Evolutionary conservation across 805 yeast species (phyloP), one percentile per base, ranked within the genome.

Genomic region (Candida chauliodis): DNA sequence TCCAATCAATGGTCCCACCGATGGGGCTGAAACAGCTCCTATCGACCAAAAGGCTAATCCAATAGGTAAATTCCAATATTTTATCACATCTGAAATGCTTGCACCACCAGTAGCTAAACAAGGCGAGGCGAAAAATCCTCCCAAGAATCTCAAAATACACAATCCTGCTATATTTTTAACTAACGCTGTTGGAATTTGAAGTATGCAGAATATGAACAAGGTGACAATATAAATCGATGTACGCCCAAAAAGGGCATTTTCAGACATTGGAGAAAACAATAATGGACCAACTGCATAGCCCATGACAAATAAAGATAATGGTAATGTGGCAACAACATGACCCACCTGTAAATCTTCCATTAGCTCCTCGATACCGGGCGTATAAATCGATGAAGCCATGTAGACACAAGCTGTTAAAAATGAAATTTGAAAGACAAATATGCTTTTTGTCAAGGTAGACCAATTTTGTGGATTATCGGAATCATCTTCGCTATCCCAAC

Each of bases 261-360:
- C 85, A 9, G 81, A 71, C 43, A 79, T 46, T 3, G 85, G 84
- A 0, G 81, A 71, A 37, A 76, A 73, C 2, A 76, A 45, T 63
- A 79, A 61, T 2, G 83, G 83, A 1, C 83, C 82, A n/a, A 77
- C 36, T 37, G 80, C 84, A 48, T 79, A 78, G 9, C 84, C 85
- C 17, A 78, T 46, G 5, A 79, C 79, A 44, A 73, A 79, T 27
- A 77, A 44, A 1, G 81, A 59, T 48, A 79, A 60, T 2, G 80
- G 78, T 25, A 79, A 58, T 1, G 71, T 59, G 0, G 78, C 76
- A 4, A 65, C 63, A 4, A 66, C 69, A 22, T 56, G 55, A 11
- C 71, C 58, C 4, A 73, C 66, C 11, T 56, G 44, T 47, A 77
- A 76, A 30, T 75, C 72, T 18, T 55, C 53, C 54, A 61, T 65